Base-by-base conservation (phyloP, 2,329 filamentous ascomycete species). In the Exophiala sp. region DNA sequence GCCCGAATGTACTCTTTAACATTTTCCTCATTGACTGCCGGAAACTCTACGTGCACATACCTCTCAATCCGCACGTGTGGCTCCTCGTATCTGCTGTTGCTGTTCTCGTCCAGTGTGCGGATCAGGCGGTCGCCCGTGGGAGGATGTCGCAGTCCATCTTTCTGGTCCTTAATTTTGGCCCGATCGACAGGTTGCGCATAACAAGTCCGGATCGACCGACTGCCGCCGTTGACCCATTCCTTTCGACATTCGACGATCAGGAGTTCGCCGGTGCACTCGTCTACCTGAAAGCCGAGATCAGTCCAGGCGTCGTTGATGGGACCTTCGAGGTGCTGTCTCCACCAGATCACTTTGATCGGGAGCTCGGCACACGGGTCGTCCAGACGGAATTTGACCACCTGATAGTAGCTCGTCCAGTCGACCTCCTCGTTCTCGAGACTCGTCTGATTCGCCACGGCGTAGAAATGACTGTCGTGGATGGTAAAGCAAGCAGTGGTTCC, bases 281-380 rank as follows among this genome's bases (percentile, higher is more conserved):
- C 81, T 33, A 73, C 75, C 24, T 81, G 77, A 1, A 91, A 71
- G 3, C 78, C 78, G 3, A 91, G 71, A 53, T 83, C 81, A 0
- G 82, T 86, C 87, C 87, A 91, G 2, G 85, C 79, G 62, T 90
- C 84, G 60, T 91, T 86, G 12, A 90, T 83, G 60, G 21, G 58
- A 1, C 58, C 58, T 18, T 61, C 58, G 34, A 56, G 48, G 39
- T 61, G 55, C 32, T 61, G 55, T 14, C 58, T 33, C 6, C 58
- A 47, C 52, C 52, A 61, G 20, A 61, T 50, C 9, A 47, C 40
- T 34, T 44, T 34, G 14, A 54, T 42, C 18, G 24, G 33, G 7
- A 56, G 39, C 9, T 70, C 68, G n/a, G 76, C 74, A 2, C 71
- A 66, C 33, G 73, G 63, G 6, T 62, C 54, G 5, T 61, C 59